Conservation (phyloP, 257 asterid genomes). For the Primulina tabacum region DNA sequence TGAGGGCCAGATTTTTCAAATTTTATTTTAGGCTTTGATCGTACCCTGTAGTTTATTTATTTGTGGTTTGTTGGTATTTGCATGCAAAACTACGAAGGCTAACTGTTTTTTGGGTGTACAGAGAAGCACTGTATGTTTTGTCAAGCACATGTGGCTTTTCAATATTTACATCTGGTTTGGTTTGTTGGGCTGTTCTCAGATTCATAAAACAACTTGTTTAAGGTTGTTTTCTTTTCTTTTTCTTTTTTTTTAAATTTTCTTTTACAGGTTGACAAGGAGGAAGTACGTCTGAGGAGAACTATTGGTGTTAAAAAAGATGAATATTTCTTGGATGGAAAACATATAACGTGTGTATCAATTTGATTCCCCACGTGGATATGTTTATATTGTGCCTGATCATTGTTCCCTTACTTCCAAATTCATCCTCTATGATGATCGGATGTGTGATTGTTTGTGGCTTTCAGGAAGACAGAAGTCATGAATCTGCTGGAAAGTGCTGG, state of each 20-base stretch:
- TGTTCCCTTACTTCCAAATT: constrained; percentile 7
- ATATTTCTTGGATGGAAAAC: constrained; percentile 96
- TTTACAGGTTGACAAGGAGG: constrained; percentile 91
- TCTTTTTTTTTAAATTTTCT: neutral
- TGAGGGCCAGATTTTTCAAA: constrained; percentile 1
- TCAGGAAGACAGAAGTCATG: constrained; percentile 98
- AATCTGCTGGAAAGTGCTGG: constrained; percentile 99
- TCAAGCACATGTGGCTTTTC: neutral
- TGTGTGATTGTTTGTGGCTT: constrained; percentile 28
- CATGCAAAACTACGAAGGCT: constrained; percentile 2
- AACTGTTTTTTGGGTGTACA: constrained; percentile 9
- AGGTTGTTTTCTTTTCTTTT: constrained; percentile 7
- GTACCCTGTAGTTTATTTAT: constrained; percentile 3
- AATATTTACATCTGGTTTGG: constrained; percentile 9
- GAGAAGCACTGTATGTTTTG: neutral
- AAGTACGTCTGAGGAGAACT: constrained; percentile 95
- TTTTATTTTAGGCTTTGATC: neutral
- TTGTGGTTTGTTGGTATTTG: constrained; percentile 1
- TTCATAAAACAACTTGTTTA: constrained; percentile 20
- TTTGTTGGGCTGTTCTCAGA: constrained; percentile 1
- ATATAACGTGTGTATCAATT: constrained; percentile 72
- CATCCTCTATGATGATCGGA: constrained; percentile 4
- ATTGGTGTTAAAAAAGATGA: constrained; percentile 95
- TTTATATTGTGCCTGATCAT: constrained; percentile 10
- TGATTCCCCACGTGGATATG: constrained; percentile 11